Conservation (phyloP, 2,329 filamentous ascomycete species). For the Lecanicillium sp. region DNA sequence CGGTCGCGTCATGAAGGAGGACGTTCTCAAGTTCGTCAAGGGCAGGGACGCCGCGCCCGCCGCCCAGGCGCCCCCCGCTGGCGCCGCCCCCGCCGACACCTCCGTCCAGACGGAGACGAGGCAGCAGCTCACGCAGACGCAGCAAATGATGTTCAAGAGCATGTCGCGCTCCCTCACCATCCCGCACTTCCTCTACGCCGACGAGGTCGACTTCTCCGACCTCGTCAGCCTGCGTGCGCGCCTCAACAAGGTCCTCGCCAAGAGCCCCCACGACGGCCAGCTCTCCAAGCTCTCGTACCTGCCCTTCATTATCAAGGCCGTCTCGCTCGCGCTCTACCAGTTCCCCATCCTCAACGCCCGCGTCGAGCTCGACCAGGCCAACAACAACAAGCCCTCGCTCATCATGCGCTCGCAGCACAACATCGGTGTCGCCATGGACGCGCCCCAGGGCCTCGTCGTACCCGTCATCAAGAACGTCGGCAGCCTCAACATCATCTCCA, state of each 20-base stretch:
- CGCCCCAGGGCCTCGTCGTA: conserved; percentile 78
- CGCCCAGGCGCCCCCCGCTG: conserved; percentile 20
- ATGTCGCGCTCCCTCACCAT: conserved; percentile 92
- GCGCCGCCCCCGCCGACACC: conserved; percentile 25
- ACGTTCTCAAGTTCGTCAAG: conserved; percentile 69
- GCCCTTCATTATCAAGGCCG: conserved; percentile 92
- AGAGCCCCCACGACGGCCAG: conserved; percentile 37
- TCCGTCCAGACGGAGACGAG: conserved; percentile 60
- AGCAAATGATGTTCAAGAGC: conserved; percentile 92
- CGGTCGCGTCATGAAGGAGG: conserved; percentile 86
- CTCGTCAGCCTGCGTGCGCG: conserved; percentile 67
- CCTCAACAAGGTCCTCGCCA: conserved; percentile 60
- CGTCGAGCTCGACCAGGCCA: conserved; percentile 53
- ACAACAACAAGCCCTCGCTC: conserved; percentile 62
- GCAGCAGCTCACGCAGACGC: conserved; percentile 67
- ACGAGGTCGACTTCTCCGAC: conserved; percentile 76
- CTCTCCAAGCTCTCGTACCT: conserved; percentile 75
- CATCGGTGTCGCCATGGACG: conserved; percentile 94
- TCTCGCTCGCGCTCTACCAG: conserved; percentile 74
- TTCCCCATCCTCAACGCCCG: conserved; percentile 85
- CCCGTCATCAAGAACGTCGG: conserved; percentile 86
- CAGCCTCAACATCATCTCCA: conserved; percentile 65
- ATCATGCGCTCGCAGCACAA: conserved; percentile 82
- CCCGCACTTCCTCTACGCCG: conserved; percentile 92
- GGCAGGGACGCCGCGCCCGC: conserved; percentile 35